phyloP scores from a whole-genome alignment of 2,329 filamentous ascomycete species.

The Kalmusia sp. region DNA sequence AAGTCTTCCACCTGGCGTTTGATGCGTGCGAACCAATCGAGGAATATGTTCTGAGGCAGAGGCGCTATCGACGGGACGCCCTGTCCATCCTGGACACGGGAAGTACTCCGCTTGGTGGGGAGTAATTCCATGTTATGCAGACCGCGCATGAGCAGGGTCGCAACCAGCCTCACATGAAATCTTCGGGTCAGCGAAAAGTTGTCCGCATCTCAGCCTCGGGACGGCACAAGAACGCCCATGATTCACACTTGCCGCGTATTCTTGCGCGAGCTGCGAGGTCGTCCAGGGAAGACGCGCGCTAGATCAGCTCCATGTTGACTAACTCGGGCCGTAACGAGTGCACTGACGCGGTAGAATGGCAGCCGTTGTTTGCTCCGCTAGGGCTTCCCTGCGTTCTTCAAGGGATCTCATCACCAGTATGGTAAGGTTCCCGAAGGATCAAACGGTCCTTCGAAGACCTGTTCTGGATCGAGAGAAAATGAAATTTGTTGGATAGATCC shows the following conservation, averaged over 20 bases:
- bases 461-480: background rate
- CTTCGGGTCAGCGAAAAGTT: slow-evolving; percentile 1
- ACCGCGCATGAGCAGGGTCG: background rate
- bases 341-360: background rate
- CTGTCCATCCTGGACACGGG: background rate
- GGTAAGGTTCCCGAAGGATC: background rate
- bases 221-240: no score
- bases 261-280: no score
- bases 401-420: background rate
- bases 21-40: background rate
- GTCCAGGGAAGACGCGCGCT: background rate
- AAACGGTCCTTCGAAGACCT: background rate
- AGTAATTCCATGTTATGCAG: background rate
- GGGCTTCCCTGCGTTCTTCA: background rate
- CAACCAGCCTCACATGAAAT: background rate
- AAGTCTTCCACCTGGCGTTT: background rate
- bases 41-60: background rate
- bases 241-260: no score
- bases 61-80: background rate
- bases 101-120: background rate
- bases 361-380: background rate
- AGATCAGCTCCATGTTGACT: background rate
- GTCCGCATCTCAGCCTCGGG: background rate
- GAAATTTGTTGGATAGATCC: no score
- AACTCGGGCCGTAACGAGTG: background rate